Percentiles rank a stretch among this genome's conserved stretches.
These are phyloP conservation scores for Juglanconis oblonga DNA, from an alignment of 2,329 filamentous ascomycete genomes.

Conservation along the genomic window DNA sequence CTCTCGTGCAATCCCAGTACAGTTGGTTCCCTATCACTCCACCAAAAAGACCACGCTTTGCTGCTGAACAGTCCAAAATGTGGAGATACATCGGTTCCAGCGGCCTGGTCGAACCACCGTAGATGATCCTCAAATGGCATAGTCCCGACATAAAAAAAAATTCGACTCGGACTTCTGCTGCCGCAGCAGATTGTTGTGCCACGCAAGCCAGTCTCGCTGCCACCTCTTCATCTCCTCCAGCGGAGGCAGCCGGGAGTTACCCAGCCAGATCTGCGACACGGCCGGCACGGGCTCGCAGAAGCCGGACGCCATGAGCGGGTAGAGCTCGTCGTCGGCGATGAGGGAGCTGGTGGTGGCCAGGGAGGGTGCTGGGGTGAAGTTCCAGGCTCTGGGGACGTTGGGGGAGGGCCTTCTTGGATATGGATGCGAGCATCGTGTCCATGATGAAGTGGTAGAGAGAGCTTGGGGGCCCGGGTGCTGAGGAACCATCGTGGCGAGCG, in stretches of 20 bases:
- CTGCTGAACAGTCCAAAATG: slow-evolving; percentile 15
- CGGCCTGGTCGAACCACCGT: slow-evolving; percentile 9
- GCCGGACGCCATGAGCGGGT: slow-evolving; percentile 13
- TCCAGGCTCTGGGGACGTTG: slow-evolving; percentile 4
- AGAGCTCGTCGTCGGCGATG: slow-evolving; percentile 13
- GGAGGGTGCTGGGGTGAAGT: slow-evolving; percentile 10
- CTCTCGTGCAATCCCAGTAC: slow-evolving; percentile 9
- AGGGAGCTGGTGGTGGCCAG: slow-evolving; percentile 9
- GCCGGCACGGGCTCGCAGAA: slow-evolving; percentile 14
- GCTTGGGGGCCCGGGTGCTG: not conserved
- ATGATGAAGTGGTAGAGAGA: not conserved
- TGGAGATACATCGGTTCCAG: slow-evolving; percentile 9
- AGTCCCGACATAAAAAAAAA: slow-evolving; percentile 9
- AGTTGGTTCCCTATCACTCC: slow-evolving; percentile 13
- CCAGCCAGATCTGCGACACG: slow-evolving; percentile 13
- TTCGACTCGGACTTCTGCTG: slow-evolving; percentile 4
- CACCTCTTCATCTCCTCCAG: not conserved
- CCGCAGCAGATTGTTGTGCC: not conserved
- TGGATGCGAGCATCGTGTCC: not conserved
- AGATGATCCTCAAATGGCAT: slow-evolving; percentile 8
- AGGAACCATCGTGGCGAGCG: not conserved
- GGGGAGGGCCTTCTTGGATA: slow-evolving; percentile 8
- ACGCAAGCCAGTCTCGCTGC: not conserved
- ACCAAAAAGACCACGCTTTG: slow-evolving; percentile 17
- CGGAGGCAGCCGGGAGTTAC: slow-evolving; percentile 1